Conservation (phyloP, 2,329 filamentous ascomycete genomes). For the Lachnellula suecica region DNA sequence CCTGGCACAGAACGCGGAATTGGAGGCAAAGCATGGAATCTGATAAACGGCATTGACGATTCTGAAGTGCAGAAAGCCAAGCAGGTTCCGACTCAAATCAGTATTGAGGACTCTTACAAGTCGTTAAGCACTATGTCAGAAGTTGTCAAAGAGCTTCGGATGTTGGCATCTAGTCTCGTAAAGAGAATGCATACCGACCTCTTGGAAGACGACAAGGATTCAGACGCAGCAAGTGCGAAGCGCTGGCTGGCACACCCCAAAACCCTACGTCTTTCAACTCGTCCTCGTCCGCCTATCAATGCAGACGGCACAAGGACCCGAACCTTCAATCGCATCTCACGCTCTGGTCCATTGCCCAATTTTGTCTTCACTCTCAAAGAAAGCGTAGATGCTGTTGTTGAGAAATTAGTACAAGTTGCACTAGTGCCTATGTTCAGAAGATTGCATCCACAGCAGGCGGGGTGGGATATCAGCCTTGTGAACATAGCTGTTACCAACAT, state of each 20-base stretch:
- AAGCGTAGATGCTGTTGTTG: conserved; percentile 58
- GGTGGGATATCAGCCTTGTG: conserved; percentile 80
- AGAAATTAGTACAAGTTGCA: conserved; percentile 67
- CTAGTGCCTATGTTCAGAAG: conserved; percentile 72
- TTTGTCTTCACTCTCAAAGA: conserved; percentile 69
- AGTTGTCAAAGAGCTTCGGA: conserved; percentile 66
- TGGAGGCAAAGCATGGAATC: conserved; percentile 70
- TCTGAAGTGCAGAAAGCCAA: conserved; percentile 70
- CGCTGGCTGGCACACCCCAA: conserved; percentile 78
- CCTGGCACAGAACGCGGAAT: conserved; percentile 71
- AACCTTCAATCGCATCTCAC: conserved; percentile 69
- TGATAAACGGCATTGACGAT: conserved; percentile 80
- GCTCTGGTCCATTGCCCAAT: conserved; percentile 69
- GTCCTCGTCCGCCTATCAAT: conserved; percentile 55
- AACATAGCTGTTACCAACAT: conserved; percentile 91
- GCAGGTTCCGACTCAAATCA: conserved; percentile 80
- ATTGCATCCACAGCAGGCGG: conserved; percentile 61
- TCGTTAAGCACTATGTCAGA: conserved; percentile 64
- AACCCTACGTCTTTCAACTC: conserved; percentile 78
- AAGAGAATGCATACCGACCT: conserved; percentile 79
- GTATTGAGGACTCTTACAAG: conserved; percentile 89
- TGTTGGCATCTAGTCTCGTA: conserved; percentile 68
- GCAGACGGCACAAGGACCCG: conserved; percentile 54
- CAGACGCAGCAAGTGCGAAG: conserved; percentile 18
- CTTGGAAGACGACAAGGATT: conserved; percentile 41